phyloP scores from a whole-genome alignment of 352 stramenopile genomes.

The Phytophthora gonapodyides region DNA sequence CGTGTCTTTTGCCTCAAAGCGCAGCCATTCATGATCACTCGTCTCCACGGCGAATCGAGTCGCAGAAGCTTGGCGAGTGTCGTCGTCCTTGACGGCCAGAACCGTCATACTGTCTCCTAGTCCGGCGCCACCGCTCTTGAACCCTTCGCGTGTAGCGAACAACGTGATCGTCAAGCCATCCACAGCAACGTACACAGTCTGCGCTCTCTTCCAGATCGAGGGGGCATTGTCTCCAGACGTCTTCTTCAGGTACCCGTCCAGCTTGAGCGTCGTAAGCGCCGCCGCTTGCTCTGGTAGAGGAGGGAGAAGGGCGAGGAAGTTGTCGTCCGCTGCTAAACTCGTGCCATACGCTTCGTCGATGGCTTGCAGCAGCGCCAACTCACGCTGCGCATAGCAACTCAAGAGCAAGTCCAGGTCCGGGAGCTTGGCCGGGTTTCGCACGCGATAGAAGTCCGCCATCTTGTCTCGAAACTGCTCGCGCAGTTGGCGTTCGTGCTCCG shows the following conservation, averaged over 20 bases:
- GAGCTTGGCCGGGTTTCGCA: conserved; percentile 58
- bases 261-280: conserved; percentile 41
- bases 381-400: conserved; percentile 48
- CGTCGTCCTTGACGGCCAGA: conserved; percentile 39
- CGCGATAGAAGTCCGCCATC: conserved; percentile 56
- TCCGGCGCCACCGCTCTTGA: conserved; percentile 42
- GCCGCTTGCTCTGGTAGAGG: conserved; percentile 35
- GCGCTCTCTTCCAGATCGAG: conserved; percentile 41
- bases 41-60: conserved; percentile 59
- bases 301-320: conserved; percentile 39
- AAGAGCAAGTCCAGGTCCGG: conserved; percentile 53
- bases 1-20: conserved; percentile 42
- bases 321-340: conserved; percentile 36
- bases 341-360: conserved; percentile 52
- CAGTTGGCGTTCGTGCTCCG: conserved; percentile 24
- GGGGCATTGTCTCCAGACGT: conserved; percentile 28
- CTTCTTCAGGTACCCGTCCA: conserved; percentile 45
- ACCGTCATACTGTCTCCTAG: conserved; percentile 35
- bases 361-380: conserved; percentile 52
- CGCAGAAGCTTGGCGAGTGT: conserved; percentile 11
- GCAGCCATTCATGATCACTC: conserved; percentile 52
- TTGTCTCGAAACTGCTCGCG: conserved; percentile 43
- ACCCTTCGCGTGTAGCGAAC: conserved; percentile 62
- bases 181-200: conserved; percentile 53
- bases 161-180: conserved; percentile 53